These are phyloP conservation scores for Fusarium albidum DNA, from an alignment of 2,329 filamentous ascomycete genomes.

Conservation along the genomic window DNA sequence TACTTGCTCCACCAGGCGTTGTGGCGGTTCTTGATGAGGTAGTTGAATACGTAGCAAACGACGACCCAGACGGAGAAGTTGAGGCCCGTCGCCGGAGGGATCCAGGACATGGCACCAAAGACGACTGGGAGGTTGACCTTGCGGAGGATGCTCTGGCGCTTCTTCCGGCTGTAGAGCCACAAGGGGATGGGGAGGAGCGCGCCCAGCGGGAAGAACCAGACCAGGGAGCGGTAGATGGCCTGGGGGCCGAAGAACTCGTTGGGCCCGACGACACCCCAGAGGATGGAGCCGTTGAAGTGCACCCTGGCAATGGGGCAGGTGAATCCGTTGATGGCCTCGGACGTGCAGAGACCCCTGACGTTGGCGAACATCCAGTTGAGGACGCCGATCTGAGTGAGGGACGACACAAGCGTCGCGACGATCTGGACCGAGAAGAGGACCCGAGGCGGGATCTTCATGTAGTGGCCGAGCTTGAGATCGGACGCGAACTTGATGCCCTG, in stretches of 20 bases:
- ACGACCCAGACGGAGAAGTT: constrained; percentile 90
- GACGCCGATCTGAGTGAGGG: constrained; percentile 81
- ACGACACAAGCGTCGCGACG: constrained; percentile 77
- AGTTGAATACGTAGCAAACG: constrained; percentile 87
- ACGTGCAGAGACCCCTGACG: constrained; percentile 79
- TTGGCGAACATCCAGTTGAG: constrained; percentile 91
- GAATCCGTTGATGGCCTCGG: constrained; percentile 84
- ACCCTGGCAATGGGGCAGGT: constrained; percentile 87
- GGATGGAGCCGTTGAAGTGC: constrained; percentile 88
- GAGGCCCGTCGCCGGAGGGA: constrained; percentile 84
- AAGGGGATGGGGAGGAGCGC: constrained; percentile 77
- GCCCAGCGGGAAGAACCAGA: constrained; percentile 85
- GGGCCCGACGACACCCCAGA: constrained; percentile 90
- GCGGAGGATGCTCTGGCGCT: constrained; percentile 69
- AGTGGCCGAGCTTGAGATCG: constrained; percentile 86
- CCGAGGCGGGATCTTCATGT: constrained; percentile 87
- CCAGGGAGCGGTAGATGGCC: constrained; percentile 77
- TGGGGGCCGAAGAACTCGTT: constrained; percentile 80
- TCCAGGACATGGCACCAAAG: constrained; percentile 85
- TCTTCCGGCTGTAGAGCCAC: constrained; percentile 73
- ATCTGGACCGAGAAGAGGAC: constrained; percentile 82
- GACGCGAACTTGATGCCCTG: constrained; percentile 91
- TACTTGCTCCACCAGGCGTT: constrained; percentile 89
- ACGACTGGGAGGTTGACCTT: constrained; percentile 85
- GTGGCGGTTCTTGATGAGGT: constrained; percentile 72